Conservation (phyloP, 495 filamentous ascomycete species). For the Cenococcum geophilum region DNA sequence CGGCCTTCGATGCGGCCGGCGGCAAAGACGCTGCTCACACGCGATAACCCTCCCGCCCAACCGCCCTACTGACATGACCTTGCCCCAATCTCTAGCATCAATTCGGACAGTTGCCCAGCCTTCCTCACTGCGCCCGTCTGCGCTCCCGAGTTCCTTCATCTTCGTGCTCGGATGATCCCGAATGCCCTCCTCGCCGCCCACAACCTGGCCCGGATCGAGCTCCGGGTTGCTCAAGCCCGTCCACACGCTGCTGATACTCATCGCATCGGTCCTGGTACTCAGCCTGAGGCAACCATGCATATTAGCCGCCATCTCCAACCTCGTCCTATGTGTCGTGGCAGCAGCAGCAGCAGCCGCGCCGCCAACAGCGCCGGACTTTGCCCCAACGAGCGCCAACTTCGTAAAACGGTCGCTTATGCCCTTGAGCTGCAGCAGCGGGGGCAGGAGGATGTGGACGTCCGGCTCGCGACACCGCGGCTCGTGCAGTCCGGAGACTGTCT, state of each 20-base stretch:
- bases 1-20: slow-evolving; percentile 14
- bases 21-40: slow-evolving; percentile 45
- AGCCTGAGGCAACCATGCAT: slow-evolving; percentile 82
- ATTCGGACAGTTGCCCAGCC: slow-evolving; percentile 82
- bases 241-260: slow-evolving; percentile 80
- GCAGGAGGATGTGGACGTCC: slow-evolving; percentile 88
- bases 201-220: slow-evolving; percentile 65
- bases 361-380: slow-evolving; percentile 5
- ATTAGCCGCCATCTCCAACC: slow-evolving; percentile 77
- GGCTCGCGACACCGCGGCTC: slow-evolving; percentile 87
- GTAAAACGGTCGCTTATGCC: slow-evolving; percentile 91
- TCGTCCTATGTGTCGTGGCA: slow-evolving; percentile 43
- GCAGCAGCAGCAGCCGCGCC: slow-evolving; percentile 29
- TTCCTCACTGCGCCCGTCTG: slow-evolving; percentile 52
- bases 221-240: slow-evolving; percentile 74
- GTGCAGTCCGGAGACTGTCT: slow-evolving; percentile 74
- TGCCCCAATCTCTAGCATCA: slow-evolving; percentile 87
- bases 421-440: slow-evolving; percentile 75
- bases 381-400: slow-evolving; percentile 52
- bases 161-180: slow-evolving; percentile 66
- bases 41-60: slow-evolving; percentile 87
- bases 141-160: slow-evolving; percentile 49
- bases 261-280: slow-evolving; percentile 65
- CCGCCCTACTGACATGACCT: slow-evolving; percentile 80
- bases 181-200: slow-evolving; percentile 55